Base-by-base conservation (phyloP, 441 rosid species). In the Pelargonium cotyledonis region DNA sequence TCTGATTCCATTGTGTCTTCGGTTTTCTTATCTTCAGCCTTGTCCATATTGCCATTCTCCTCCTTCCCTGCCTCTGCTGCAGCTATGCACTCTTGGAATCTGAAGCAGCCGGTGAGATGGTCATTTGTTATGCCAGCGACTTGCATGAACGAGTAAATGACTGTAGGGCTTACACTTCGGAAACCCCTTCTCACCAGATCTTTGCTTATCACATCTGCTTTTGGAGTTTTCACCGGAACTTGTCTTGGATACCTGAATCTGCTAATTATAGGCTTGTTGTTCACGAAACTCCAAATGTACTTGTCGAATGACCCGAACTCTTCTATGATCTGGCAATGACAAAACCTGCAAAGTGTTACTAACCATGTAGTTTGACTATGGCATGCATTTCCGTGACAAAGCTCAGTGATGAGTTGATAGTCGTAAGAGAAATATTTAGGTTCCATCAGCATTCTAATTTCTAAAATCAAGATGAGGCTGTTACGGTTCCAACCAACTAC, bases 201-300 rank as follows among this genome's bases (percentile, higher is more conserved):
- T 72, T 89, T 90, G 89, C 98, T 92, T 72, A 92, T 86, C 21
- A 70, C 79, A 38, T 92, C 98, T 16, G 97, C 91, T 80, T 92
- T 92, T 1, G 98, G 89, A 41, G 89, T 80, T 79, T 92, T 92
- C 40, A 82, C 97, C 0, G 94, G 94, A 66, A 92, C 87, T 80
- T 90, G 98, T n/a, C 96, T 84, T 46, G 91, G 86, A 71, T 89
- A 87, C 16, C 91, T 79, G 77, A 86, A 85, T 82, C 73, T 83
- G 79, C 87, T 83, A 66, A 90, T 79, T 67, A 89, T 77, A 41
- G 94, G 92, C 77, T 87, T 92, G 81, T 81, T 71, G 81, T 86
- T 89, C 75, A 92, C 91, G 53, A 90, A 92, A 82, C 96, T 83
- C 98, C 97, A 92, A 53, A 92, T 81, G 66, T 92, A 92, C 78